Evolutionary conservation across 2,329 filamentous ascomycete species (phyloP).

Genomic region (Diaporthe sp.): DNA sequence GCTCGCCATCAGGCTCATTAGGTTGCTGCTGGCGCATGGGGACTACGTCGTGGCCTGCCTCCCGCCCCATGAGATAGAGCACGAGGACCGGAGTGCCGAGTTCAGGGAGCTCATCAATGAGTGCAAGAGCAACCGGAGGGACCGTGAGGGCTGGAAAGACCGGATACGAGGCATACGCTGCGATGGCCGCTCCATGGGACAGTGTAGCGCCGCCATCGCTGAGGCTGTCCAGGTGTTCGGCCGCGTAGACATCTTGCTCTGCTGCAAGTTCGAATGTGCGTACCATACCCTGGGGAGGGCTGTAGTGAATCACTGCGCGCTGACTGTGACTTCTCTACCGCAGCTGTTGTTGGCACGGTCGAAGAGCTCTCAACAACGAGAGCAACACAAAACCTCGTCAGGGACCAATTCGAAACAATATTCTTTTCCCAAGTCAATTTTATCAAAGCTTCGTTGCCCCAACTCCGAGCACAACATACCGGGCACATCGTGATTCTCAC

Average conservation of each 20-base stretch:
- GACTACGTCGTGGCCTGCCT: slow-evolving; percentile 91
- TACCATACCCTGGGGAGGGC: not conserved
- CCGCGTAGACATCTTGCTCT: slow-evolving; percentile 89
- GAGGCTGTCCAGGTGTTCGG: slow-evolving; percentile 89
- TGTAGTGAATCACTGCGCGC: not conserved
- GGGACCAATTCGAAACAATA: slow-evolving; percentile 93
- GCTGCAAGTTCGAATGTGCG: slow-evolving; percentile 87
- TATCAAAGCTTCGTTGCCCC: slow-evolving; percentile 87
- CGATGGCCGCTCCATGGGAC: slow-evolving; percentile 72
- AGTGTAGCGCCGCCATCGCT: slow-evolving; percentile 88
- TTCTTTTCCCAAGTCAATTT: slow-evolving; percentile 98
- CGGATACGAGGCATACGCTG: slow-evolving; percentile 76
- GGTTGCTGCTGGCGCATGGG: slow-evolving; percentile 87
- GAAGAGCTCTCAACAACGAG: slow-evolving; percentile 86
- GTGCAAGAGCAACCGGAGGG: slow-evolving; percentile 72
- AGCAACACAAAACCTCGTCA: slow-evolving; percentile 81
- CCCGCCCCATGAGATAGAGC: slow-evolving; percentile 81
- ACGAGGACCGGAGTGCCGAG: slow-evolving; percentile 80
- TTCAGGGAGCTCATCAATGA: slow-evolving; percentile 84
- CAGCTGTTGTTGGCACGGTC: slow-evolving; percentile 88
- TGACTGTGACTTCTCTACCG: slow-evolving; percentile 34
- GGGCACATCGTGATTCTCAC: slow-evolving; percentile 93
- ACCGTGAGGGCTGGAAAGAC: slow-evolving; percentile 83
- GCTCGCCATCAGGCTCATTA: slow-evolving; percentile 84
- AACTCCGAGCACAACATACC: slow-evolving; percentile 82